Evolutionary conservation across 805 yeast genomes (phyloP), one percentile per base, ranked within the genome.

Genomic region (Metschnikowia gelsemii): DNA sequence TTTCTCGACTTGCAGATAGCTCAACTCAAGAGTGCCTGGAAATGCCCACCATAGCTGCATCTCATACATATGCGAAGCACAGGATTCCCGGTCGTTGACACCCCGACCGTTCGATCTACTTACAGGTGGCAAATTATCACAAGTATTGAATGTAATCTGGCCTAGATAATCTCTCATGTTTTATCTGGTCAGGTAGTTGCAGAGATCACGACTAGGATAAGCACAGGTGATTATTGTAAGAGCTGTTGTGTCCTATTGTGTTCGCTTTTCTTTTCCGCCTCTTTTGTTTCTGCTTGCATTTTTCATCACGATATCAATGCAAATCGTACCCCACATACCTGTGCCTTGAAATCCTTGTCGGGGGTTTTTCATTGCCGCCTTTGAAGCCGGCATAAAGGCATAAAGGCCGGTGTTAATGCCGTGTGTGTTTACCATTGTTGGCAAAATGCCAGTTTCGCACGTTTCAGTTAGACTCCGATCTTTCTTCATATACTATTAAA

Each of bases 21-120:
- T 30, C 24, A 8, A 20, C n/a, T 20, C 14, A 28, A 8, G 18
- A 36, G 28, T 23, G 31, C 34, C 34, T 22, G 34, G 29, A 22
- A 21, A n/a, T 27, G 5, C 28, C 28, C 23, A 30, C 35, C 35
- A 37, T 24, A 35, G 32, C 36, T 27, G 38, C 25, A 14, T 20
- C 31, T 37, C 43, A 40, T 40, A 40, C 30, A 40, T 40, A 40
- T 35, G 43, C 37, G 21, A 32, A 32, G 28, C 33, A 13, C 23
- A 16, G 32, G 11, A 6, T 21, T 21, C 32, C 18, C 28, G 33
- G 31, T 40, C 43, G 43, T 34, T 34, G 22, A 39, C 12, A 27
- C 13, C 32, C 30, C 36, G 38, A 39, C 38, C 36, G 42, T 32
- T 22, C 27, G 19, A 13, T 13, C 19, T 22, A 12, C 14, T 22